Percentiles rank a stretch among this genome's conserved stretches.
Conservation (phyloP, 2,329 filamentous ascomycete genomes). For the Alternaria solani region DNA sequence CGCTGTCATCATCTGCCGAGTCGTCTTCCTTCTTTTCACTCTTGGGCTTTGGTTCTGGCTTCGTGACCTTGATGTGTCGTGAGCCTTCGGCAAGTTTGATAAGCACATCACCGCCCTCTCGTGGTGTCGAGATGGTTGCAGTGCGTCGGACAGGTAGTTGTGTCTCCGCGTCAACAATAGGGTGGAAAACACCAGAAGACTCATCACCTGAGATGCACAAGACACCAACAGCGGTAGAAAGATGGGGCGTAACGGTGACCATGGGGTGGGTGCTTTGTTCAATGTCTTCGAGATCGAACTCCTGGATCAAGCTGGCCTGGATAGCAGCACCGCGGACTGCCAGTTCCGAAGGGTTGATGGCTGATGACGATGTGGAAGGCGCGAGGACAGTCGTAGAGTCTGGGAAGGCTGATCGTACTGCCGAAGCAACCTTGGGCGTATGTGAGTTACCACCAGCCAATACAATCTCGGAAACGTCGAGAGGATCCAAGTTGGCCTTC, state of each 20-base stretch:
- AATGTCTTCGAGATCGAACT: conserved; percentile 93
- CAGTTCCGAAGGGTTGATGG: conserved; percentile 94
- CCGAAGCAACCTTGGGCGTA: conserved; percentile 88
- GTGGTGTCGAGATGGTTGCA: conserved; percentile 77
- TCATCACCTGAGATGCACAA: conserved; percentile 69
- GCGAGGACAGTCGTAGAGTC: conserved; percentile 79
- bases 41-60: conserved; percentile 81
- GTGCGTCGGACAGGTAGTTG: conserved; percentile 88
- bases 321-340: conserved; percentile 89
- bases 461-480: conserved; percentile 95
- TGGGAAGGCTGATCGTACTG: conserved; percentile 82
- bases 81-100: conserved; percentile 88
- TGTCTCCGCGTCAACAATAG: conserved; percentile 85
- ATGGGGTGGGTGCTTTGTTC: conserved; percentile 95
- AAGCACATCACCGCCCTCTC: conserved; percentile 85
- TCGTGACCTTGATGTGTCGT: conserved; percentile 91
- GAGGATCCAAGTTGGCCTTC: conserved; percentile 90
- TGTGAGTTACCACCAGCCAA: conserved; percentile 91
- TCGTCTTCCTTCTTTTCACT: conserved; percentile 67
- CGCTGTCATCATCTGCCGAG: conserved; percentile 65
- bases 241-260: conserved; percentile 92
- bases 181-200: conserved; percentile 74
- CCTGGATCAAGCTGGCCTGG: conserved; percentile 91
- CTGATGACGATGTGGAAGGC: conserved; percentile 76
- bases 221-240: conserved; percentile 87